These are phyloP conservation scores for Panicum miliaceum DNA, from an alignment of 176 grass and related monocot species.

Conservation along the genomic window DNA sequence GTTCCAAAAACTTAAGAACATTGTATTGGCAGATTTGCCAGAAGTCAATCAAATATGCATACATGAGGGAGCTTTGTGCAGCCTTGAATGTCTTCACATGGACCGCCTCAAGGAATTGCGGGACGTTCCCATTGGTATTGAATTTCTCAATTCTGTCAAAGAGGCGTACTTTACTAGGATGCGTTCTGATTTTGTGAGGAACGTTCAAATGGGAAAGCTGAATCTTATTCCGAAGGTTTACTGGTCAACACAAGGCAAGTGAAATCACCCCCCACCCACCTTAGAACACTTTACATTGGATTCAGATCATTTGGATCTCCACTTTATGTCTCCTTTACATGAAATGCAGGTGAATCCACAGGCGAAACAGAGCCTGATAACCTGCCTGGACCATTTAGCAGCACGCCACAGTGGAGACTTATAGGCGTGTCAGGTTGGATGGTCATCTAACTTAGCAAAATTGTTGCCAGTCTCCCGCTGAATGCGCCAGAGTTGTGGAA, in stretches of 20 bases:
- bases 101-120: slow-evolving; percentile 41
- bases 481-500: too few relatives aligned
- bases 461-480: too few relatives aligned
- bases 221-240: slow-evolving; percentile 35
- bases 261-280: background rate
- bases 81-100: slow-evolving; percentile 36
- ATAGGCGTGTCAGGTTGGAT: slow-evolving; percentile 39
- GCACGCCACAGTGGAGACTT: slow-evolving; percentile 31
- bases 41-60: slow-evolving; percentile 52
- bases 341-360: slow-evolving; percentile 11
- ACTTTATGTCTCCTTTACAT: background rate
- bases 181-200: slow-evolving; percentile 42
- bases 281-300: background rate
- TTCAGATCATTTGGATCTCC: background rate
- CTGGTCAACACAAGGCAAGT: slow-evolving; percentile 35
- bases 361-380: background rate
- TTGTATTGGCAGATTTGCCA: slow-evolving; percentile 7
- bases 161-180: slow-evolving; percentile 45
- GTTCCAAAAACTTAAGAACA: slow-evolving; percentile 35
- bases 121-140: slow-evolving; percentile 42
- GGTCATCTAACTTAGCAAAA: slow-evolving; percentile 31
- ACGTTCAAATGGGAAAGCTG: slow-evolving; percentile 27
- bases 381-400: slow-evolving; percentile 2
- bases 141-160: slow-evolving; percentile 45
- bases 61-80: slow-evolving; percentile 39